A percentile compares a stretch with the other conserved stretches of the same genome.
These are phyloP conservation scores for Trichoderma sp. DNA, from an alignment of 2,329 filamentous ascomycete genomes.

Conservation along the genomic window DNA sequence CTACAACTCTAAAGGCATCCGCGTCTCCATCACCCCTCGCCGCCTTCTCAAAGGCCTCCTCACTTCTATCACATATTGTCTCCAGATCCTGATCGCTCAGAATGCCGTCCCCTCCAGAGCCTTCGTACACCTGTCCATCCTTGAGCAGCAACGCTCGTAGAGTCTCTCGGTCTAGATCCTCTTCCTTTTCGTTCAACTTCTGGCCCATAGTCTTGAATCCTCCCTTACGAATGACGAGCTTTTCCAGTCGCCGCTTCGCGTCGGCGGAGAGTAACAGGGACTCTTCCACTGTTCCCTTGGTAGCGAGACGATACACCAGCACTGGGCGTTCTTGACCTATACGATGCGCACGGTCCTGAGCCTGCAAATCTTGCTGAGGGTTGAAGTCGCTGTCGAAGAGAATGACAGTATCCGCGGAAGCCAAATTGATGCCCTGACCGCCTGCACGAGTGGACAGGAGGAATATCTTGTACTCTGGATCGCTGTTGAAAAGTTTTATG, in stretches of 20 bases:
- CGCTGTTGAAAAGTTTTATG: conserved; percentile 72
- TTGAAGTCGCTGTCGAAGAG: conserved; percentile 92
- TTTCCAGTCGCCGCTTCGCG: conserved; percentile 87
- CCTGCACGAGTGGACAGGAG: conserved; percentile 88
- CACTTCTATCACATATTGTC: conserved; percentile 74
- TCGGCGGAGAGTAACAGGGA: conserved; percentile 83
- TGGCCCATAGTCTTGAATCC: conserved; percentile 72
- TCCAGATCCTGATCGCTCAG: conserved; percentile 76
- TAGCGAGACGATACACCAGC: conserved; percentile 90
- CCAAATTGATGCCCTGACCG: conserved; percentile 93
- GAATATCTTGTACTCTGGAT: conserved; percentile 72
- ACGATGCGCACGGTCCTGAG: conserved; percentile 90
- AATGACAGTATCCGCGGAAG: conserved; percentile 87
- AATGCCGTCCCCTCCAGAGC: conserved; percentile 63
- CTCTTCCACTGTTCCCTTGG: conserved; percentile 90
- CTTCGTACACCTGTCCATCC: conserved; percentile 69
- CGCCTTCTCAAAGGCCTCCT: conserved; percentile 67
- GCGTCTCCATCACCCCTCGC: conserved; percentile 76
- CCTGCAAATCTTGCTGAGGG: conserved; percentile 94
- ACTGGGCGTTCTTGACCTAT: conserved; percentile 94
- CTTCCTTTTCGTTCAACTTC: conserved; percentile 56
- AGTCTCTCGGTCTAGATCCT: conserved; percentile 61
- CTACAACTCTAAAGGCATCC: conserved; percentile 74
- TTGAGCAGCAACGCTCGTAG: conserved; percentile 65
- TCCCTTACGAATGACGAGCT: conserved; percentile 93